Evolutionary conservation across 305 asterid species (phyloP).

Genomic region (Fraxinus baroniana): DNA sequence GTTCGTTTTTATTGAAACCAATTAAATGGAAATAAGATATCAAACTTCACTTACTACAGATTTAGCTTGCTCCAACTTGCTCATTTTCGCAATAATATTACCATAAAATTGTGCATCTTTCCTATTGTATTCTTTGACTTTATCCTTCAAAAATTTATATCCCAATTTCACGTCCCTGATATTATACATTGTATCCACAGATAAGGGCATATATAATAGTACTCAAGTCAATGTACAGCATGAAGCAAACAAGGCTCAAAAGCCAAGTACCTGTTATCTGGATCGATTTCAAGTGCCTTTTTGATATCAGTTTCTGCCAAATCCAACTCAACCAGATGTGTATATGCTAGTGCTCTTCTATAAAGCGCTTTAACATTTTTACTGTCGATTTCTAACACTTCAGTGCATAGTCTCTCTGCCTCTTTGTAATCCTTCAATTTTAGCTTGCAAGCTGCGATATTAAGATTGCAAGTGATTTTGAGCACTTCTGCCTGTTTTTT

Average conservation of each 20-base stretch:
- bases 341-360: slow-evolving; percentile 71
- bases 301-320: slow-evolving; percentile 63
- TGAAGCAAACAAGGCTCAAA: neutral
- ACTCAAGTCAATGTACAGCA: neutral
- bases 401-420: slow-evolving; percentile 60
- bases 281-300: slow-evolving; percentile 71
- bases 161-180: slow-evolving; percentile 39
- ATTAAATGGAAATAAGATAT: neutral
- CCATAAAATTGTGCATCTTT: slow-evolving; percentile 41
- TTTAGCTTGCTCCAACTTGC: slow-evolving; percentile 24
- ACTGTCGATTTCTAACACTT: slow-evolving; percentile 70
- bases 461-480: slow-evolving; percentile 57
- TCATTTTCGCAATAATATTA: slow-evolving; percentile 34
- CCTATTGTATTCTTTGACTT: slow-evolving; percentile 36
- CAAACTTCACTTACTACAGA: slow-evolving; percentile 36
- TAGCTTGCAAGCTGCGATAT: slow-evolving; percentile 75
- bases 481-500: slow-evolving; percentile 59
- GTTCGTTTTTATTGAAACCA: neutral
- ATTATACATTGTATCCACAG: slow-evolving; percentile 12
- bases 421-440: slow-evolving; percentile 63
- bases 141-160: slow-evolving; percentile 34
- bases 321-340: slow-evolving; percentile 60
- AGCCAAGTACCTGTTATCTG: slow-evolving; percentile 54
- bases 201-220: neutral
- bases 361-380: slow-evolving; percentile 66